A percentile compares a stretch with the other conserved stretches of the same genome.
These are phyloP conservation scores for Plectosphaerella sp. DNA, from an alignment of 2,329 filamentous ascomycete genomes.

Conservation along the genomic window DNA sequence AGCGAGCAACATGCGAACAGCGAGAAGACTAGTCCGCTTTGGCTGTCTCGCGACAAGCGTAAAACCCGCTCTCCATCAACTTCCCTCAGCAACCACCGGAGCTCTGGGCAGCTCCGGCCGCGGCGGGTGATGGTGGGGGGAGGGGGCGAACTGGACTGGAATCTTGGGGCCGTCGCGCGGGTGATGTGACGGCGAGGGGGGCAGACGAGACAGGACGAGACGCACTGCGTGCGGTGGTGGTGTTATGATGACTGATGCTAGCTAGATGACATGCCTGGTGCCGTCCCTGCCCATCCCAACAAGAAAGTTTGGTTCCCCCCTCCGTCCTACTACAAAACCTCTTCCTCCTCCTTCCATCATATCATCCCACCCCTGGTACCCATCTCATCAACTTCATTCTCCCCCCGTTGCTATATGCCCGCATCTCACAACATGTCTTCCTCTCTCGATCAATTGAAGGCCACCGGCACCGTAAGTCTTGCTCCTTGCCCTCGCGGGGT, in stretches of 20 bases:
- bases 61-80: too few relatives aligned
- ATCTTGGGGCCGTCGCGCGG: too few relatives aligned
- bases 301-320: slow-evolving; percentile 1
- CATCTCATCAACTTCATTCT: slow-evolving; percentile 2
- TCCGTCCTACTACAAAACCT: slow-evolving; percentile 1
- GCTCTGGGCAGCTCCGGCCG: too few relatives aligned
- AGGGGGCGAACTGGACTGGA: too few relatives aligned
- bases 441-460: slow-evolving; percentile 96
- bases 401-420: slow-evolving; percentile 1
- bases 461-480: slow-evolving; percentile 83
- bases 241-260: neutral
- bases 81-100: too few relatives aligned
- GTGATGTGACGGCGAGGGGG: too few relatives aligned
- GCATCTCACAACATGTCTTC: slow-evolving; percentile 60
- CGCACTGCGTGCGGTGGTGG: too few relatives aligned
- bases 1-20: too few relatives aligned
- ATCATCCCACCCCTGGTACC: neutral
- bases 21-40: too few relatives aligned
- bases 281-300: slow-evolving; percentile 1
- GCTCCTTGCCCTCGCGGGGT: slow-evolving; percentile 6
- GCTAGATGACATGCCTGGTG: neutral
- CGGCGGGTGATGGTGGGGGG: too few relatives aligned
- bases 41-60: too few relatives aligned
- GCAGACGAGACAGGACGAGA: too few relatives aligned
- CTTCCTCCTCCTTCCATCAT: neutral